These are phyloP conservation scores for Begonia masoniana DNA, from an alignment of 306 rosid genomes.

Conservation along the genomic window DNA sequence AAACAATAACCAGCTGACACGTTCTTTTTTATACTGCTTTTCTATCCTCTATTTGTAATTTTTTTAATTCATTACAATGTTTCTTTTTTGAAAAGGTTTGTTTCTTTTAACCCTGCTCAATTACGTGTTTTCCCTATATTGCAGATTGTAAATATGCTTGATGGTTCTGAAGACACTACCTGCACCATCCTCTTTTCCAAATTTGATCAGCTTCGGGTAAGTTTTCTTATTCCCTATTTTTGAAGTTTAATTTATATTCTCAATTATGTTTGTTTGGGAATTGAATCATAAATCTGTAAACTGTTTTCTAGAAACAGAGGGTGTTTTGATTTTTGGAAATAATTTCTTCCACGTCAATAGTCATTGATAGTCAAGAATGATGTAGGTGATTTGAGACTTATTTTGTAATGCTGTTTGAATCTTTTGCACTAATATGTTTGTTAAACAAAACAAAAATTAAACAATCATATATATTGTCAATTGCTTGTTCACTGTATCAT, in stretches of 20 bases:
- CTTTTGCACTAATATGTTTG: no score
- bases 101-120: no score
- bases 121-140: not conserved
- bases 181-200: conserved; percentile 68
- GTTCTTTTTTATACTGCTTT: conserved; percentile 2
- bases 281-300: not conserved
- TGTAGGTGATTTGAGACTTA: no score
- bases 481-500: no score
- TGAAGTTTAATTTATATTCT: not conserved
- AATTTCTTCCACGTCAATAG: no score
- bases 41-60: not conserved
- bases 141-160: conserved; percentile 79
- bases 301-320: not conserved
- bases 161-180: conserved; percentile 37
- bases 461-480: no score
- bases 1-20: not conserved
- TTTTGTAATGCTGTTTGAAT: no score
- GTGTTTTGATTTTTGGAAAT: no score
- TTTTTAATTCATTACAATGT: no score
- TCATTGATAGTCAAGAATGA: no score
- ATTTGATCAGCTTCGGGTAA: conserved; percentile 68
- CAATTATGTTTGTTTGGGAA: not conserved
- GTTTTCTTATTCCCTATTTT: not conserved
- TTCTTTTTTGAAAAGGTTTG: no score
- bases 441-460: no score